Evolutionary conservation across 2,329 filamentous ascomycete species (phyloP), one percentile per base, ranked within the genome.

Genomic region (Pseudocercospora fijiensis): DNA sequence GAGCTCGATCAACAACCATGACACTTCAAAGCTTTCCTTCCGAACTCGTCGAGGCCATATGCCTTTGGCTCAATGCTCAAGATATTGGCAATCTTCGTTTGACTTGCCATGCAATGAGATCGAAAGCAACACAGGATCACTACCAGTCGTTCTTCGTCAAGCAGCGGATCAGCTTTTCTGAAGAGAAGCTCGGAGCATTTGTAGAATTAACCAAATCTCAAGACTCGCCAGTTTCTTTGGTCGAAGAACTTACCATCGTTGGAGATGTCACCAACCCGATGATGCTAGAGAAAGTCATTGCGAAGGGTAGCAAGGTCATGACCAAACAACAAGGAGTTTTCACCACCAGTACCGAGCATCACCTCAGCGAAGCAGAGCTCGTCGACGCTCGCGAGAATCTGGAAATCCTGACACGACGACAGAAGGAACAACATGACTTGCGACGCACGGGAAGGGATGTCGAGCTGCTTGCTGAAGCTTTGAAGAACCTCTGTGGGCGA

Each of bases 11-110:
- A 47, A 47, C 5, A 9, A 47, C 2, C 2, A 47, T 47, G 43
- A 20, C 18, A 4, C 43, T 60, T 2, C 43, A 60, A 33, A 33
- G 13, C 45, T 55, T 27, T 20, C 58, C 58, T 28, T 61, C 61
- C 53, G 65, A 67, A 41, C 24, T 65, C 5, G 51, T 65, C 24
- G 65, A 67, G 33, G n/a, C 24, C 24, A 52, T 67, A 7, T 53
- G 58, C 2, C 9, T 47, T 2, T 47, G 18, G 16, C 60, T 67
- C 8, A 37, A 55, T 9, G 37, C 60, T 16, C 18, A 18, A 9
- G 62, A 67, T 28, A 58, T 67, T 26, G 20, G 24, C 3, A 52
- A 52, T 11, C 53, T 67, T 4, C 65, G 65, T 13, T 26, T 61
- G 24, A 49, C 52, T 16, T 63, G 65, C 22, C 58, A 57, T n/a